A percentile compares a stretch with the other conserved stretches of the same genome.
phyloP scores from a whole-genome alignment of 2,329 filamentous ascomycete genomes.

The Ascochyta fabae region DNA sequence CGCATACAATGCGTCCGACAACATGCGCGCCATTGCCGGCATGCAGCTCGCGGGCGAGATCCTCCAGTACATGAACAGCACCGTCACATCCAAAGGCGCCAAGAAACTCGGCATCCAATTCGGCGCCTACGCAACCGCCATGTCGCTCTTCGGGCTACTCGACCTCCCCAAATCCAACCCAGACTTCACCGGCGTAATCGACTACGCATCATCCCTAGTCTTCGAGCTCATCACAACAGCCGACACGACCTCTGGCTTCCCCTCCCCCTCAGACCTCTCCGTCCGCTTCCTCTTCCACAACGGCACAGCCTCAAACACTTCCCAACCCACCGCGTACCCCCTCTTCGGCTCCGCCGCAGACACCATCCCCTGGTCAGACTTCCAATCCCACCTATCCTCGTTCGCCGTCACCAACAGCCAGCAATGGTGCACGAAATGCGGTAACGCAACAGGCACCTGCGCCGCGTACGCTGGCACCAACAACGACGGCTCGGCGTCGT shows the following conservation, averaged over 20 bases:
- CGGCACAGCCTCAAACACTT: conserved; percentile 58
- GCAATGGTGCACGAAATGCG: conserved; percentile 78
- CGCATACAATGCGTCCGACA: conserved; percentile 72
- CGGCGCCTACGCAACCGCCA: conserved; percentile 66
- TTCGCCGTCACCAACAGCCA: conserved; percentile 70
- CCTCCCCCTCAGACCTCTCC: conserved; percentile 57
- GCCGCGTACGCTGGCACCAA: conserved; percentile 53
- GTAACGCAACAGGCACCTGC: conserved; percentile 73
- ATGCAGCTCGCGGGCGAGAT: conserved; percentile 58
- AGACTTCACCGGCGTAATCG: conserved; percentile 78
- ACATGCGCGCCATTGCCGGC: conserved; percentile 55
- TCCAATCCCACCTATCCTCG: conserved; percentile 66
- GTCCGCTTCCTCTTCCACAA: conserved; percentile 70
- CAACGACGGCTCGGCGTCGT: conserved; percentile 7
- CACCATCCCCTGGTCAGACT: conserved; percentile 71
- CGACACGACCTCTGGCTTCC: conserved; percentile 52
- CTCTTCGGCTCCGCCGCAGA: conserved; percentile 64
- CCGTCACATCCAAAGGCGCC: conserved; percentile 46
- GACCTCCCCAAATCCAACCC: conserved; percentile 57
- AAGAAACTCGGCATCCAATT: conserved; percentile 62
- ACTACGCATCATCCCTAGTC: conserved; percentile 81
- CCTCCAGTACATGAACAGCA: conserved; percentile 53
- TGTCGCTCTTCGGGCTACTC: conserved; percentile 67
- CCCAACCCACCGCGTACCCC: conserved; percentile 61
- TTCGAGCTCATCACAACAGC: conserved; percentile 71